A percentile compares a stretch with the other conserved stretches of the same genome.
Evolutionary conservation across 257 asterid species (phyloP).

Genomic region (Nicotiana paniculata): DNA sequence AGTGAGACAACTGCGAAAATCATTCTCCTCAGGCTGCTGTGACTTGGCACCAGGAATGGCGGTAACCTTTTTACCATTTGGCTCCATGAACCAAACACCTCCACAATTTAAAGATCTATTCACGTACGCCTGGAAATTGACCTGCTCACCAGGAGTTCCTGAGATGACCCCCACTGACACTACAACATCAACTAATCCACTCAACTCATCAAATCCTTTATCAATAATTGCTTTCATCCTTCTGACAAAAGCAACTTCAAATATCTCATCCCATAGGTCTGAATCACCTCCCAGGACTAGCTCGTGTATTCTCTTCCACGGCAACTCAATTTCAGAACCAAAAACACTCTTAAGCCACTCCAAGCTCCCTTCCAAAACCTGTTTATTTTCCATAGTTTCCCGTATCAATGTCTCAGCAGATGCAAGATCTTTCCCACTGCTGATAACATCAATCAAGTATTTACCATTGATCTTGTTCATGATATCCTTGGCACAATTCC

Average conservation of each 20-base stretch:
- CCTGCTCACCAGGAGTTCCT: constrained; percentile 43
- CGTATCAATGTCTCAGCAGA: constrained; percentile 84
- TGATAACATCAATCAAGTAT: constrained; percentile 74
- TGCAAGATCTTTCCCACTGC: constrained; percentile 82
- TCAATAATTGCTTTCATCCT: constrained; percentile 86
- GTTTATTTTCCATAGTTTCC: constrained; percentile 90
- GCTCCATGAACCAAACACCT: constrained; percentile 90
- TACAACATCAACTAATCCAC: constrained; percentile 53
- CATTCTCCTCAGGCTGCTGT: constrained; percentile 67
- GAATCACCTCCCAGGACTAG: constrained; percentile 96
- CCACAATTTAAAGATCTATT: constrained; percentile 53
- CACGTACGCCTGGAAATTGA: constrained; percentile 49
- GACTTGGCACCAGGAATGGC: constrained; percentile 43
- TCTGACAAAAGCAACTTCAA: constrained; percentile 84
- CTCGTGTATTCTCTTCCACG: constrained; percentile 93
- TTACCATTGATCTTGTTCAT: constrained; percentile 66
- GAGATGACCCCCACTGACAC: constrained; percentile 55
- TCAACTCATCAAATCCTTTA: constrained; percentile 62
- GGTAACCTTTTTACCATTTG: constrained; percentile 48
- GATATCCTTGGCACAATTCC: constrained; percentile 85
- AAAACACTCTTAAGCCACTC: constrained; percentile 98
- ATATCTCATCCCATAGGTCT: constrained; percentile 94
- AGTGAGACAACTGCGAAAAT: constrained; percentile 60
- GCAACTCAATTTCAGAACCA: constrained; percentile 95
- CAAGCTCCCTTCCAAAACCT: constrained; percentile 87